Evolutionary conservation across 495 filamentous ascomycete species (phyloP).

Genomic region (Penicillium maclennaniae): DNA sequence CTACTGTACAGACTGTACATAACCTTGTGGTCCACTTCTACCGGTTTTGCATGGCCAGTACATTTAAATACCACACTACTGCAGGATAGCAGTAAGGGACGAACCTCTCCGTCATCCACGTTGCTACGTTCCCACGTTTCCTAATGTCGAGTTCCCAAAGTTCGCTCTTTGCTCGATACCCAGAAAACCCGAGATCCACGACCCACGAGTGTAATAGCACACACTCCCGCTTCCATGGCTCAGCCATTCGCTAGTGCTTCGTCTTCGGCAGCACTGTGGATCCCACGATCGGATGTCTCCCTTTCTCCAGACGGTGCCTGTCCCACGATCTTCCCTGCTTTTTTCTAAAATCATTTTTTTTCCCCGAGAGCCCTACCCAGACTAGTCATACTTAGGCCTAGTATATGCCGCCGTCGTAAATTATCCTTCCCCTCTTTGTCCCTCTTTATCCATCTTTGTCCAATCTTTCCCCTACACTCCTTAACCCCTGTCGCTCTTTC

Average conservation of each 20-base stretch:
- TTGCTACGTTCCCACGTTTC: constrained; percentile 6
- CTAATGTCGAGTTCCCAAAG: constrained; percentile 2
- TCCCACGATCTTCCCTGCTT: constrained; percentile 21
- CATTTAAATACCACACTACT: not conserved
- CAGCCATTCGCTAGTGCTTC: constrained; percentile 7
- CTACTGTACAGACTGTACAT: not conserved
- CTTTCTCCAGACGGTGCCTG: constrained; percentile 16
- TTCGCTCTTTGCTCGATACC: constrained; percentile 7
- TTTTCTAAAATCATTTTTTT: constrained; percentile 8
- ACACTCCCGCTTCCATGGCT: constrained; percentile 4
- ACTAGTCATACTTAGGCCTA: not conserved
- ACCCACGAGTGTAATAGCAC: not conserved
- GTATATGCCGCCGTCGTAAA: constrained; percentile 1
- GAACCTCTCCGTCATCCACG: constrained; percentile 2
- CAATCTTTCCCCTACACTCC: not conserved
- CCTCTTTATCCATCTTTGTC: not conserved
- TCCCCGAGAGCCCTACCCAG: not conserved
- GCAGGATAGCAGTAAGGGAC: not conserved
- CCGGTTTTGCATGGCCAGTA: not conserved
- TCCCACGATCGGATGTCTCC: constrained; percentile 3
- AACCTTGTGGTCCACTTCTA: not conserved
- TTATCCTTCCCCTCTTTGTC: not conserved
- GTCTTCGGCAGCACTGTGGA: constrained; percentile 11
- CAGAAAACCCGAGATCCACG: not conserved
- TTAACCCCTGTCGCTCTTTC: constrained; percentile 7